Evolutionary conservation across 2,329 filamentous ascomycete genomes (phyloP).

Genomic region (Arthrobotrys entomopaga): DNA sequence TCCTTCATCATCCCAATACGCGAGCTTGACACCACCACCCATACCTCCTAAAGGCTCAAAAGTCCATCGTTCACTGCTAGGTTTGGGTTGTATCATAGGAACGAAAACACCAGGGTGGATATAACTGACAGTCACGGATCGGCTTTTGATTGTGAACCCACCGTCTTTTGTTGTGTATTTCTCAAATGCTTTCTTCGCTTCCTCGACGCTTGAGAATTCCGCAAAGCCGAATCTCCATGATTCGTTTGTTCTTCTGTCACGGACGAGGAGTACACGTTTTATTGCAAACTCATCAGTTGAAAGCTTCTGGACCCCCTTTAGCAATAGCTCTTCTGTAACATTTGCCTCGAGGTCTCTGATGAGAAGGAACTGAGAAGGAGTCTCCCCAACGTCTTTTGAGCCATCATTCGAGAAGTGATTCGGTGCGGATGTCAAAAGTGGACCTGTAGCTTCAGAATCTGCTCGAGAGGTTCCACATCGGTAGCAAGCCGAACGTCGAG

Average conservation of each 20-base stretch:
- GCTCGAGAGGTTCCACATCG: slow-evolving; percentile 69
- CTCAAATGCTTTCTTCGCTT: slow-evolving; percentile 77
- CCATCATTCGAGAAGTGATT: slow-evolving; percentile 63
- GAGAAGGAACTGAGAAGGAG: slow-evolving; percentile 79
- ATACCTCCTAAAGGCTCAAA: slow-evolving; percentile 78
- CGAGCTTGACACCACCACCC: slow-evolving; percentile 69
- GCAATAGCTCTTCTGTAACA: slow-evolving; percentile 77
- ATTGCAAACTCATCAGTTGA: slow-evolving; percentile 75
- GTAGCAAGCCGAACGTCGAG: slow-evolving; percentile 69
- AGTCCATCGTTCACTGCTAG: slow-evolving; percentile 71
- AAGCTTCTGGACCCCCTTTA: slow-evolving; percentile 77
- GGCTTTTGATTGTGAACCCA: slow-evolving; percentile 78
- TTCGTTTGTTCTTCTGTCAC: slow-evolving; percentile 75
- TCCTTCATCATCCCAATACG: slow-evolving; percentile 79
- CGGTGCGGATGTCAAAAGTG: slow-evolving; percentile 62
- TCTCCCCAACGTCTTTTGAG: slow-evolving; percentile 62
- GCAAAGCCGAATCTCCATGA: slow-evolving; percentile 86
- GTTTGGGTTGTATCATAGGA: slow-evolving; percentile 72
- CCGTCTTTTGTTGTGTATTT: slow-evolving; percentile 77
- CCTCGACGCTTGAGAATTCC: slow-evolving; percentile 80
- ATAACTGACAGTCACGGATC: slow-evolving; percentile 75
- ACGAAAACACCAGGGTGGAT: slow-evolving; percentile 88
- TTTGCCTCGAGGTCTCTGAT: slow-evolving; percentile 76
- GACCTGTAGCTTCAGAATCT: slow-evolving; percentile 66
- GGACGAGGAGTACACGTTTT: slow-evolving; percentile 78